phyloP scores from a whole-genome alignment of 257 asterid genomes.

The Eucommia ulmoides region DNA sequence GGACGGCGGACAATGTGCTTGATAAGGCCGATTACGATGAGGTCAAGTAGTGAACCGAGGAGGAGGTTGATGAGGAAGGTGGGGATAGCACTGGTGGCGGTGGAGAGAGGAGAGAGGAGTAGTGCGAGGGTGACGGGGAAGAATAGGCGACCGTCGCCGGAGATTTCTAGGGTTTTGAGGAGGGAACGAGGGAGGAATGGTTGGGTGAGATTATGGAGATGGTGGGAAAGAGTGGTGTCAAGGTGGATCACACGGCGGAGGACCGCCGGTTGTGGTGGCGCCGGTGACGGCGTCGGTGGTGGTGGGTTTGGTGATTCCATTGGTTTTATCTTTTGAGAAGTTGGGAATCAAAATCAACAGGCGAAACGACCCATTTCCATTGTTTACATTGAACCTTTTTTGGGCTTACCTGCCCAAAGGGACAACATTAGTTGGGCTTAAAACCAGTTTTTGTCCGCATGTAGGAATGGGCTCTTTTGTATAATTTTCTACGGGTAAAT shows the following conservation, averaged over 20 bases:
- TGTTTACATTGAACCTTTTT: too few species aligned
- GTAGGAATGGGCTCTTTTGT: too few species aligned
- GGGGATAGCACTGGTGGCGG: constrained; percentile 13
- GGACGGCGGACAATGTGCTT: constrained; percentile 65
- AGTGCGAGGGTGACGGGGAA: constrained; percentile 57
- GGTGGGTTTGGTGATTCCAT: constrained; percentile 17
- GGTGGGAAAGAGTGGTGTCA: constrained; percentile 60
- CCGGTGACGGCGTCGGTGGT: constrained; percentile 5
- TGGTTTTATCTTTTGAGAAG: too few species aligned
- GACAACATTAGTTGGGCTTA: too few species aligned
- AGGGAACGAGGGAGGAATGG: constrained; percentile 57
- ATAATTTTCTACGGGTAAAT: too few species aligned
- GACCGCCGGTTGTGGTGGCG: constrained; percentile 21
- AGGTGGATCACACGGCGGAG: constrained; percentile 35
- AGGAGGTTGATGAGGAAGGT: constrained; percentile 43
- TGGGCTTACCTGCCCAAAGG: too few species aligned
- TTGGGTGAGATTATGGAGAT: constrained; percentile 48
- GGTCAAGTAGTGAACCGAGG: constrained; percentile 54
- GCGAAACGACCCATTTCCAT: too few species aligned
- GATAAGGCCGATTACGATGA: constrained; percentile 43
- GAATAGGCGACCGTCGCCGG: constrained; percentile 94
- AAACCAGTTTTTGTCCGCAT: too few species aligned
- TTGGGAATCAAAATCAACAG: too few species aligned
- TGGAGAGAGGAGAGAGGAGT: constrained; percentile 24
- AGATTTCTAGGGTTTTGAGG: constrained; percentile 73